phyloP scores from a whole-genome alignment of 2,329 filamentous ascomycete genomes.

The Fusarium sp. region DNA sequence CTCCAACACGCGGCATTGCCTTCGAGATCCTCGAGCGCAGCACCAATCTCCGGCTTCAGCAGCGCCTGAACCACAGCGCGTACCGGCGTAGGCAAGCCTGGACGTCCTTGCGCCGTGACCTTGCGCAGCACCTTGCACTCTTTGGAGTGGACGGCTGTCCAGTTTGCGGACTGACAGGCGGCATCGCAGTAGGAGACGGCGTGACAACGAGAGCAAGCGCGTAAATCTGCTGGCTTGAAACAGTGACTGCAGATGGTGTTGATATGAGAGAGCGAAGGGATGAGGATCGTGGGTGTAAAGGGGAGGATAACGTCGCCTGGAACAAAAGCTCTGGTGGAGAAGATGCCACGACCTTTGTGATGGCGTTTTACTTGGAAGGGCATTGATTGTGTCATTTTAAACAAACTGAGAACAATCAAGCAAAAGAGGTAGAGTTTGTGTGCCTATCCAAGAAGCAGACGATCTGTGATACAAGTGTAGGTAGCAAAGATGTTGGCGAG shows the following conservation, averaged over 20 bases:
- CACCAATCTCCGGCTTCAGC: slow-evolving; percentile 51
- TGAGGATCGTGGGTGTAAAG: slow-evolving; percentile 58
- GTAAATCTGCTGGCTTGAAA: slow-evolving; percentile 49
- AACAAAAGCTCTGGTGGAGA: slow-evolving; percentile 55
- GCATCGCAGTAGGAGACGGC: slow-evolving; percentile 65
- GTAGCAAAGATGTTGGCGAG: slow-evolving; percentile 7
- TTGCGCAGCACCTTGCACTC: slow-evolving; percentile 63
- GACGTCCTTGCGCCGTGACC: slow-evolving; percentile 41
- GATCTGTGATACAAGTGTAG: neutral
- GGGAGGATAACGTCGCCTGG: slow-evolving; percentile 60
- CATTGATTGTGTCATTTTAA: slow-evolving; percentile 29
- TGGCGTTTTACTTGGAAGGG: slow-evolving; percentile 45
- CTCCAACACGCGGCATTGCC: slow-evolving; percentile 58
- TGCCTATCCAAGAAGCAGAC: neutral
- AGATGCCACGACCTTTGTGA: slow-evolving; percentile 59
- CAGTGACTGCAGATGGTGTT: slow-evolving; percentile 62
- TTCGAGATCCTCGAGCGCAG: slow-evolving; percentile 56
- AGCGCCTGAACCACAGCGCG: slow-evolving; percentile 65
- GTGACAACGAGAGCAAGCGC: slow-evolving; percentile 64
- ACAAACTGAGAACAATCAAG: neutral
- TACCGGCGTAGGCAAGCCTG: slow-evolving; percentile 63
- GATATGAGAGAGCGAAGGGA: slow-evolving; percentile 59
- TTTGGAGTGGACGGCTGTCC: slow-evolving; percentile 62
- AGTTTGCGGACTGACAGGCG: slow-evolving; percentile 65
- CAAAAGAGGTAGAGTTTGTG: neutral